Conservation (phyloP, 179 eudicot species). For the Monotropa hypopitys region DNA sequence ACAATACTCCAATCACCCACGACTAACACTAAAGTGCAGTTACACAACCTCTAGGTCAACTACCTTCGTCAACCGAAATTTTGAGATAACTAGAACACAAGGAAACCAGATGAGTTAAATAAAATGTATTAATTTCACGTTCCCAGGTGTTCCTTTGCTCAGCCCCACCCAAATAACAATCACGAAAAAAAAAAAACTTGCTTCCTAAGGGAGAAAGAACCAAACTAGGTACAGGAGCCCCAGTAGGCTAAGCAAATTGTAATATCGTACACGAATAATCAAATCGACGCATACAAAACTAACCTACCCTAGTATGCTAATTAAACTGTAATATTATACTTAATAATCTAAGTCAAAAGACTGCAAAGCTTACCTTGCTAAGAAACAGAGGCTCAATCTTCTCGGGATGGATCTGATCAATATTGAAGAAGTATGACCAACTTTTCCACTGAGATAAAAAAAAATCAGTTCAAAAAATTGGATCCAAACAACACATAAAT, state of each 20-base stretch:
- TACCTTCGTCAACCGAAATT: background rate
- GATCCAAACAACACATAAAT: background rate
- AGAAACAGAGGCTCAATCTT: conserved; percentile 81
- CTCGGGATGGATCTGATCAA: conserved; percentile 53
- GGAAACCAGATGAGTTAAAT: background rate
- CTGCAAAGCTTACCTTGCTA: conserved; percentile 53
- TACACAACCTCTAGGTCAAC: background rate
- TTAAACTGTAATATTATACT: background rate
- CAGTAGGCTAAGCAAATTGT: background rate
- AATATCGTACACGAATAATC: background rate
- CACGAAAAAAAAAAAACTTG: background rate
- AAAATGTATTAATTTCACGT: background rate
- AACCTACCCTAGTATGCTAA: background rate
- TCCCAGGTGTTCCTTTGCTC: background rate
- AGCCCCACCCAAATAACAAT: background rate
- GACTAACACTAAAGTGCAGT: background rate
- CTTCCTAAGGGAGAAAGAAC: background rate
- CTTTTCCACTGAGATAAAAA: conserved; percentile 58
- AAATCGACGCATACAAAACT: background rate
- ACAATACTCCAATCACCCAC: background rate
- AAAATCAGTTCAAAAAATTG: background rate
- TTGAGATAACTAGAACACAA: background rate
- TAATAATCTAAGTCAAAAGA: background rate
- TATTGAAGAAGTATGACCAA: conserved; percentile 72
- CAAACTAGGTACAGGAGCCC: background rate